These are phyloP conservation scores for Plasmopara muralis DNA, from an alignment of 352 stramenopile species.

Conservation along the genomic window DNA sequence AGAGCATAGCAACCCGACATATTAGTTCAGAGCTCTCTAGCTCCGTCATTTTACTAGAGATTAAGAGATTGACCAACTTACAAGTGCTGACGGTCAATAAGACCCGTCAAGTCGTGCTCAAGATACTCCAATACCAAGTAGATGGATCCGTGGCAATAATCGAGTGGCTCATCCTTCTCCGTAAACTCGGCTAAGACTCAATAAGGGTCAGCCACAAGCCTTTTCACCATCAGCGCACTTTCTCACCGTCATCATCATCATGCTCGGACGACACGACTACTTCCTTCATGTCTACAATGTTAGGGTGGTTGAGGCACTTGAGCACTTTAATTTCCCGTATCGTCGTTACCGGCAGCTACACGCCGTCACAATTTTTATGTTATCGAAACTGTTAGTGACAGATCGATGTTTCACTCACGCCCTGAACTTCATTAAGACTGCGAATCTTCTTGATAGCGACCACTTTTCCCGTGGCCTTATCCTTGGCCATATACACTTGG, in stretches of 20 bases:
- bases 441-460: conserved; percentile 90
- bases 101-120: conserved; percentile 84
- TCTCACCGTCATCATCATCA: conserved; percentile 70
- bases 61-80: conserved; percentile 21
- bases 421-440: conserved; percentile 86
- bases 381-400: neutral
- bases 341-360: conserved; percentile 90
- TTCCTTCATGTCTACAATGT: conserved; percentile 94
- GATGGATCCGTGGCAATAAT: conserved; percentile 84
- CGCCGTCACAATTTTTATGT: neutral
- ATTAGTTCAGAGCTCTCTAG: too few relatives aligned
- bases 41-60: neutral
- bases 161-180: conserved; percentile 74
- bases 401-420: conserved; percentile 35
- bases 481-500: conserved; percentile 86
- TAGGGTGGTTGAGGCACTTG: conserved; percentile 93
- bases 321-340: conserved; percentile 99
- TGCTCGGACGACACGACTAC: conserved; percentile 89
- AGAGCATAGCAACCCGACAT: neutral
- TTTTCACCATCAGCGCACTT: neutral
- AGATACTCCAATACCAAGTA: conserved; percentile 86
- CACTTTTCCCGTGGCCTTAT: conserved; percentile 77
- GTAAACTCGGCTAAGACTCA: conserved; percentile 55
- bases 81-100: conserved; percentile 82
- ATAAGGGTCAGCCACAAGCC: neutral